Conservation (phyloP, 2,329 filamentous ascomycete genomes). For the Geoglossum cookeanum region DNA sequence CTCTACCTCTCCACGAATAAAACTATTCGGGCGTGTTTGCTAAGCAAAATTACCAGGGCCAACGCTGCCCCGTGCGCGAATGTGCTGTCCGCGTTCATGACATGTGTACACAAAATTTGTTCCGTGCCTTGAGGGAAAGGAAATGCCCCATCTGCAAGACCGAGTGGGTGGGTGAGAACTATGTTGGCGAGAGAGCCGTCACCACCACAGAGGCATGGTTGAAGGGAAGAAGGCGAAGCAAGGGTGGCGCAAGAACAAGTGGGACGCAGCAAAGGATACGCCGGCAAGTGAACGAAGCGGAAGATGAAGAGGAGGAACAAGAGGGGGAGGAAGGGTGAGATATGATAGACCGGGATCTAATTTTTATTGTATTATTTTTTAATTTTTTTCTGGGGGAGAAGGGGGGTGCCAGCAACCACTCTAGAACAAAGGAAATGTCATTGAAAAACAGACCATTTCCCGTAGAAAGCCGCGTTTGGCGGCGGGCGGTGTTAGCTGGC, state of each 20-base stretch:
- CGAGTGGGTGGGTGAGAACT: conserved; percentile 30
- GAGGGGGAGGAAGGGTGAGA: neutral
- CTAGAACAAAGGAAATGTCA: too few species aligned
- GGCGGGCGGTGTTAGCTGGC: too few species aligned
- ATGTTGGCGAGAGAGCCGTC: conserved; percentile 17
- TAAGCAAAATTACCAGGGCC: conserved; percentile 29
- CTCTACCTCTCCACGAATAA: conserved; percentile 2
- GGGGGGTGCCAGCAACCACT: too few species aligned
- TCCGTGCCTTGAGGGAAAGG: conserved; percentile 39
- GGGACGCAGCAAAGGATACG: neutral
- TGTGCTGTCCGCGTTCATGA: conserved; percentile 60
- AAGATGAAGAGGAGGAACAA: neutral
- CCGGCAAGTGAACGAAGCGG: neutral
- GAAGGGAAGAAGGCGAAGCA: conserved; percentile 15
- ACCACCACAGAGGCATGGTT: conserved; percentile 16
- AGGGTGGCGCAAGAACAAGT: neutral
- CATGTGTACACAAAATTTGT: conserved; percentile 55
- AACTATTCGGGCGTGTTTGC: neutral
- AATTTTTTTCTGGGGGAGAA: too few species aligned
- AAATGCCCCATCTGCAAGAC: conserved; percentile 42
- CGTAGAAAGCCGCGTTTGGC: too few species aligned
- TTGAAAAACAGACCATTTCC: too few species aligned
- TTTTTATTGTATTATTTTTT: neutral
- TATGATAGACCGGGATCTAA: neutral
- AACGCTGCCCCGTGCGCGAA: conserved; percentile 50